A percentile compares a stretch with the other conserved stretches of the same genome.
These are phyloP conservation scores for Boletus semigastroideus DNA, from an alignment of 1,284 basidiomycete genomes.

Conservation along the genomic window DNA sequence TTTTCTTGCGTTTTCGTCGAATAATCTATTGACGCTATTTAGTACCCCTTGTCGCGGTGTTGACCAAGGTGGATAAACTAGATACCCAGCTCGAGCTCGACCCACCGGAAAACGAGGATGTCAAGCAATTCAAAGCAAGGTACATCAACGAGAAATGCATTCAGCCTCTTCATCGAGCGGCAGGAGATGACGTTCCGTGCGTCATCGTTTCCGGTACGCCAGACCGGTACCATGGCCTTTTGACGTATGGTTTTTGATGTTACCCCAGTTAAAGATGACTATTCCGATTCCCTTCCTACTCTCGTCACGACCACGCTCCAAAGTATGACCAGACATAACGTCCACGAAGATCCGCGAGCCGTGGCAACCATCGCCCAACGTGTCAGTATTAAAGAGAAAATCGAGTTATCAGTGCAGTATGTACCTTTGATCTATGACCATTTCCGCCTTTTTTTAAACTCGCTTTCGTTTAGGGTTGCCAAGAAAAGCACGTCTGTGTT, in stretches of 20 bases:
- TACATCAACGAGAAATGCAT: constrained; percentile 7
- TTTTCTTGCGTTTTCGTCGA: background rate
- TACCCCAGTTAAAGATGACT: constrained; percentile 1
- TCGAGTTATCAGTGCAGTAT: constrained; percentile 17
- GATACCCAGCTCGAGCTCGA: constrained; percentile 3
- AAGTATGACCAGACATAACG: constrained; percentile 3
- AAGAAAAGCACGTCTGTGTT: constrained; percentile 18
- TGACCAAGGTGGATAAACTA: constrained; percentile 15
- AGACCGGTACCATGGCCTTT: background rate
- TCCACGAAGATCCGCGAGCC: constrained; percentile 2
- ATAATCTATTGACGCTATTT: background rate
- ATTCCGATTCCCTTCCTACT: background rate
- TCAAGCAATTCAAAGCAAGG: background rate
- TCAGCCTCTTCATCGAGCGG: background rate
- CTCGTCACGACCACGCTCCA: constrained; percentile 8
- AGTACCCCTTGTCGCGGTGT: constrained; percentile 21
- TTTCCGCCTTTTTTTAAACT: background rate
- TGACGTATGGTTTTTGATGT: background rate
- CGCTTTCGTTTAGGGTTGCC: constrained; percentile 20
- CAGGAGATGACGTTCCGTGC: background rate
- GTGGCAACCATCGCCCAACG: constrained; percentile 20
- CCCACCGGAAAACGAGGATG: background rate
- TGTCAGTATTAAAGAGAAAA: constrained; percentile 19
- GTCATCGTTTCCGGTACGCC: constrained; percentile 14
- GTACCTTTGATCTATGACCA: background rate